phyloP scores from a whole-genome alignment of 768 basidiomycete species.

The Fibroporia radiculosa region DNA sequence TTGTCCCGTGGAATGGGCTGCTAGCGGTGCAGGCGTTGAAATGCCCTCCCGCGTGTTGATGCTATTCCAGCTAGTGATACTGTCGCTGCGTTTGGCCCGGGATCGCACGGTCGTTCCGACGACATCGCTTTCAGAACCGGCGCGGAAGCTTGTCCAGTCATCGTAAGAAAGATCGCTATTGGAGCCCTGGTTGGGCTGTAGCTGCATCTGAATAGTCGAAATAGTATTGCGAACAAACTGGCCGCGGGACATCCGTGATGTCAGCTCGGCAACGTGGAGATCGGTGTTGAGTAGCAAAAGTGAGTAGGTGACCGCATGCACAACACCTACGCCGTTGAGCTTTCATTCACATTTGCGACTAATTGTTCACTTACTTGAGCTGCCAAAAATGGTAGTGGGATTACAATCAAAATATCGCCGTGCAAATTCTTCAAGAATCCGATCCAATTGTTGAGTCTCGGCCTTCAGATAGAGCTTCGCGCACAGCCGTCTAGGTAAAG shows the following conservation, averaged over 20 bases:
- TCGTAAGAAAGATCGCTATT: conserved; percentile 59
- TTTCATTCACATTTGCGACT: conserved; percentile 2
- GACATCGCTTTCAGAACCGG: conserved; percentile 54
- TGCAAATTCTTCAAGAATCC: conserved; percentile 90
- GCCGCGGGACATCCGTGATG: conserved; percentile 80
- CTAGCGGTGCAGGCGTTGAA: not conserved
- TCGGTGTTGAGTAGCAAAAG: conserved; percentile 94
- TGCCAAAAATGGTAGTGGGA: conserved; percentile 70
- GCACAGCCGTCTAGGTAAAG: conserved; percentile 63
- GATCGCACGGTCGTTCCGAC: conserved; percentile 24
- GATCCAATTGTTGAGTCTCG: conserved; percentile 96
- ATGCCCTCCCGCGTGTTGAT: conserved; percentile 24
- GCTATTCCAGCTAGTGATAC: conserved; percentile 81
- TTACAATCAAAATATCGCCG: conserved; percentile 91
- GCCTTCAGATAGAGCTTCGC: conserved; percentile 89
- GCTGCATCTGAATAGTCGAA: conserved; percentile 72
- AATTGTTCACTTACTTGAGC: conserved; percentile 53
- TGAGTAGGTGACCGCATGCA: conserved; percentile 93
- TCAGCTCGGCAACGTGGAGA: conserved; percentile 88
- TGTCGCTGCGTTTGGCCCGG: conserved; percentile 71
- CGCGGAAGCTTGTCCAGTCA: conserved; percentile 55
- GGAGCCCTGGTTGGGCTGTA: conserved; percentile 50
- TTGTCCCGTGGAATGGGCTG: conserved; percentile 19
- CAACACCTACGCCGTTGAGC: conserved; percentile 52
- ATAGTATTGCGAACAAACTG: conserved; percentile 95